Evolutionary conservation across 495 filamentous ascomycete genomes (phyloP).

Genomic region (Aspergillus saccharolyticus): DNA sequence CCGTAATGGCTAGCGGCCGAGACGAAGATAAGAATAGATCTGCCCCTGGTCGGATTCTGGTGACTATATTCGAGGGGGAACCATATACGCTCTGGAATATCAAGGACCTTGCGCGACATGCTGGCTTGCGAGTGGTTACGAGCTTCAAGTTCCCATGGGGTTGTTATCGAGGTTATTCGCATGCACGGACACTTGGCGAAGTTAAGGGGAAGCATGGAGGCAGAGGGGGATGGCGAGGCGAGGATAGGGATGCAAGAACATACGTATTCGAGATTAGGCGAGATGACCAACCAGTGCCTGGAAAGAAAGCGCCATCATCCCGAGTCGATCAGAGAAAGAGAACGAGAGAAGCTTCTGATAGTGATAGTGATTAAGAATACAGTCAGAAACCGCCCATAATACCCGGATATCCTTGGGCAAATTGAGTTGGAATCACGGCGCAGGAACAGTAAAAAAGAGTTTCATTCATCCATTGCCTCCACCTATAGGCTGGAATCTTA

Average conservation of each 20-base stretch:
- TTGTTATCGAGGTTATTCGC: constrained; percentile 79
- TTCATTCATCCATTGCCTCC: background rate
- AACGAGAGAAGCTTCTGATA: constrained; percentile 41
- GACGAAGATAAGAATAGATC: constrained; percentile 19
- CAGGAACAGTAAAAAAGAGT: background rate
- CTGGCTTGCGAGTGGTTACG: constrained; percentile 65
- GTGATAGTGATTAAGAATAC: constrained; percentile 29
- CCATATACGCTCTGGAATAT: constrained; percentile 97
- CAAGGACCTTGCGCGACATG: constrained; percentile 73
- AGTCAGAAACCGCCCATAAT: background rate
- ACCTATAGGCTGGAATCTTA: constrained; percentile 20
- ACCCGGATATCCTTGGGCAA: no score
- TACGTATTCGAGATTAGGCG: constrained; percentile 70
- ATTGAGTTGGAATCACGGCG: background rate
- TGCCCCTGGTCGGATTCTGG: constrained; percentile 61
- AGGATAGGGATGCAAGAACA: constrained; percentile 67
- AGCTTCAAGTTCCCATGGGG: constrained; percentile 73
- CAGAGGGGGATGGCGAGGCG: constrained; percentile 67
- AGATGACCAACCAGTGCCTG: constrained; percentile 32
- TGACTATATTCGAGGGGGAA: constrained; percentile 87
- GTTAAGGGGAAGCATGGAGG: constrained; percentile 56
- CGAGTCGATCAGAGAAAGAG: constrained; percentile 28
- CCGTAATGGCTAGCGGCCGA: background rate
- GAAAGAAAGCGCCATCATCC: background rate
- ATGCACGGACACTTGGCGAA: constrained; percentile 81